Base-by-base conservation (phyloP, 305 asterid species). In the Plantago lanceolata region DNA sequence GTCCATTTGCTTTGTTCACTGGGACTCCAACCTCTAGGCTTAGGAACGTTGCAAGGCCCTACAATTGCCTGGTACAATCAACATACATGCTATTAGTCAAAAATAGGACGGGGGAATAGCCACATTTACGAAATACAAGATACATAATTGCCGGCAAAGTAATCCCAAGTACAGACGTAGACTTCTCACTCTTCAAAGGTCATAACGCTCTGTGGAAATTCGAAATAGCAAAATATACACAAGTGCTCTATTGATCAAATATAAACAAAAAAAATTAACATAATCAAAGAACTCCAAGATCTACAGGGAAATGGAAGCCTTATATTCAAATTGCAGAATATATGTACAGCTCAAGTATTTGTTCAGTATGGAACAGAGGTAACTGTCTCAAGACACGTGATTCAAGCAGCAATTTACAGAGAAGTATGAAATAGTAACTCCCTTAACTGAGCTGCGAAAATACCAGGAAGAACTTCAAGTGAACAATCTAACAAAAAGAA, bases 1-100 rank as follows among this genome's bases (percentile, higher is more conserved):
- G 83, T 84, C 98, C 98, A 89, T 78, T 93, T 93, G 87, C 95
- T 84, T 74, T 85, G 96, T 79, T 93, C 98, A 61, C 88, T 72
- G 62, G 98, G 94, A 80, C 86, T 89, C 98, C 98, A 93, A 48
- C 79, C 84, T 80, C 85, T 84, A 66, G 98, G 98, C 81, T 93
- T 89, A 74, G 95, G 89, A 76, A 77, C 69, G 61, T 85, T 87
- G 83, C 97, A 93, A 59, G 97, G 95, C 64, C 98, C 98, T 58
- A 78, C 71, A 64, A 89, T 82, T 72, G 97, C 98, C 98, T 89
- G 89, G 73, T 65, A 79, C 64, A 75, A 75, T 45, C 72, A 66
- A 74, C 68, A 68, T 57, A 68, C 40, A 19, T 40, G 43, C 48
- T 18, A 76, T 66, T 61, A 43, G 43, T 56, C 69, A 63, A 58